Conservation (phyloP, 1,284 basidiomycete species). For the Rhodotorula sp. region DNA sequence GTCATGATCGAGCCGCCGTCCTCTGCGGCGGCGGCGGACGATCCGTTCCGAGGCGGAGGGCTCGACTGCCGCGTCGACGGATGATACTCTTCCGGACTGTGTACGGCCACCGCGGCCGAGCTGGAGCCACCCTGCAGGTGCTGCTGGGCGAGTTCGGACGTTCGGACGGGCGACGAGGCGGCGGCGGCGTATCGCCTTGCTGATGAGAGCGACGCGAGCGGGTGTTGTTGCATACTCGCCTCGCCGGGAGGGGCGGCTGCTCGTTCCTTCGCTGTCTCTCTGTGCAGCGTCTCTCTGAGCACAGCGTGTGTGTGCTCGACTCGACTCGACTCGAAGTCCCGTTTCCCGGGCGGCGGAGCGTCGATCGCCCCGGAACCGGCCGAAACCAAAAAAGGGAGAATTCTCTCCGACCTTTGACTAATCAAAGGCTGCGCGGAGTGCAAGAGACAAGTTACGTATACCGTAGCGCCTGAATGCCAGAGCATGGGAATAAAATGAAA, state of each 20-base stretch:
- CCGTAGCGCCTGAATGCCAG: no score
- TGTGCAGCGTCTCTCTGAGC: background rate
- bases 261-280: background rate
- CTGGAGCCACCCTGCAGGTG: background rate
- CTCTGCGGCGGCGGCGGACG: background rate
- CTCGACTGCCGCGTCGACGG: background rate
- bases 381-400: background rate
- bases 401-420: no score
- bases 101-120: background rate
- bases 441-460: no score
- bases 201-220: constrained; percentile 6
- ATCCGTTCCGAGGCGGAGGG: background rate
- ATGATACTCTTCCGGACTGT: constrained; percentile 1
- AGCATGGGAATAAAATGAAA: no score
- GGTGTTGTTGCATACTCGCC: constrained; percentile 1
- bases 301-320: background rate
- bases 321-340: no score
- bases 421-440: no score
- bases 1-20: background rate
- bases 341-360: no score
- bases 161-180: background rate
- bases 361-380: no score
- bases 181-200: background rate
- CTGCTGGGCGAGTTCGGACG: background rate
- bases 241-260: background rate